These are phyloP conservation scores for Pisolithus thermaeus DNA, from an alignment of 1,284 basidiomycete species.

Conservation along the genomic window DNA sequence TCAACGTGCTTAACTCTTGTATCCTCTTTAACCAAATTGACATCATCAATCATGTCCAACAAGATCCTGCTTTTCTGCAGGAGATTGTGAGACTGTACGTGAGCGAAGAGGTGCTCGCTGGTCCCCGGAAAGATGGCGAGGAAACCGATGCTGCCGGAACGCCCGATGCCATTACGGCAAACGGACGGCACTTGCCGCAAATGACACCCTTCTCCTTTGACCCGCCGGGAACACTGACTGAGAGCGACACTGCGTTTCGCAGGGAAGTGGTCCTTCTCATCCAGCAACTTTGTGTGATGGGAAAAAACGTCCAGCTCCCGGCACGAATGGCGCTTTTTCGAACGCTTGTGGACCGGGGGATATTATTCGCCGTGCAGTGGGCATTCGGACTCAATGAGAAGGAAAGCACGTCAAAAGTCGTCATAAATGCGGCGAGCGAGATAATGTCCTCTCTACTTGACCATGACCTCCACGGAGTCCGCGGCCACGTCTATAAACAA, in stretches of 20 bases:
- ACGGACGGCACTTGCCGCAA: slow-evolving; percentile 20
- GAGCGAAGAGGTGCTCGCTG: slow-evolving; percentile 52
- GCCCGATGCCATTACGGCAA: slow-evolving; percentile 29
- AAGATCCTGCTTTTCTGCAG: slow-evolving; percentile 68
- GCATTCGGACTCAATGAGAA: slow-evolving; percentile 58
- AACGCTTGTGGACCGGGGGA: slow-evolving; percentile 81
- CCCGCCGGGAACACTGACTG: slow-evolving; percentile 44
- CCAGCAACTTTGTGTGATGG: slow-evolving; percentile 92
- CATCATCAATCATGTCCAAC: slow-evolving; percentile 88
- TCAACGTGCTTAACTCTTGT: slow-evolving; percentile 94
- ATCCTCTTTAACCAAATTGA: slow-evolving; percentile 99
- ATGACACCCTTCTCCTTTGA: slow-evolving; percentile 42
- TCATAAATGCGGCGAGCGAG: slow-evolving; percentile 80
- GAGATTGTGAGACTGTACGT: slow-evolving; percentile 79
- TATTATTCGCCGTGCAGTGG: slow-evolving; percentile 91
- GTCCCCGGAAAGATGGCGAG: slow-evolving; percentile 27
- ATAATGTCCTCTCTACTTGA: slow-evolving; percentile 85
- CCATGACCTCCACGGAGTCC: slow-evolving; percentile 85
- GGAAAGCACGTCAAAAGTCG: slow-evolving; percentile 36
- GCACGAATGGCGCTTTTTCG: slow-evolving; percentile 87
- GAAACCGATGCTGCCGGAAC: slow-evolving; percentile 22
- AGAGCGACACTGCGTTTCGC: slow-evolving; percentile 47
- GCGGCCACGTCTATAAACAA: slow-evolving; percentile 81
- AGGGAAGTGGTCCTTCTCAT: slow-evolving; percentile 81
- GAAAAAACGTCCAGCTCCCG: slow-evolving; percentile 91